A percentile compares a stretch with the other conserved stretches of the same genome.
These are phyloP conservation scores for Arachis monticola DNA, from an alignment of 331 rosid species.

Conservation along the genomic window DNA sequence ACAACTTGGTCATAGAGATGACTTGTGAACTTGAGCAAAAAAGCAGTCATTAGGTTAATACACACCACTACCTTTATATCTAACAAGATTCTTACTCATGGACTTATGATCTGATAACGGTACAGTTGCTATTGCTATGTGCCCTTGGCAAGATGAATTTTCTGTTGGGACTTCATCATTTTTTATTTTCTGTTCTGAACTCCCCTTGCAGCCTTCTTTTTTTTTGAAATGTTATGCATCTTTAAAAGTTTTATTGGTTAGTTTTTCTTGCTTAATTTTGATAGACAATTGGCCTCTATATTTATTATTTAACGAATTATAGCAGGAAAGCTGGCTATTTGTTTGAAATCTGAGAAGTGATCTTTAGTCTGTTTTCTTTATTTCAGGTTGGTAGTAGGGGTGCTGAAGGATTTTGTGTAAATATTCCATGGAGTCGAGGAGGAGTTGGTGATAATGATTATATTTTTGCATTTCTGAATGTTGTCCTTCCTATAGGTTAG, in stretches of 20 bases:
- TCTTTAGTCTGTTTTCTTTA: slow-evolving; percentile 30
- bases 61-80: background rate
- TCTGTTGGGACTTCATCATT: background rate
- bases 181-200: background rate
- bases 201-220: background rate
- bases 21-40: background rate
- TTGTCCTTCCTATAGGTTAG: slow-evolving; percentile 94
- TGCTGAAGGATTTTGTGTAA: slow-evolving; percentile 97
- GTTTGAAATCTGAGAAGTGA: slow-evolving; percentile 39
- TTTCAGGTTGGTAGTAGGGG: slow-evolving; percentile 93
- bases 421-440: slow-evolving; percentile 91
- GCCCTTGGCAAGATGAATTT: slow-evolving; percentile 16
- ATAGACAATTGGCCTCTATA: slow-evolving; percentile 14
- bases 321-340: slow-evolving; percentile 18
- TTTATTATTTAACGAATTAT: slow-evolving; percentile 28
- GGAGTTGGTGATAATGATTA: slow-evolving; percentile 97
- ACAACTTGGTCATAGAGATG: background rate
- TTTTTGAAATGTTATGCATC: background rate
- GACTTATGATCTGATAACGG: slow-evolving; percentile 9
- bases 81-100: background rate
- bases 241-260: background rate
- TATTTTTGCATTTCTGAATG: slow-evolving; percentile 82
- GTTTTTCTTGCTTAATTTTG: slow-evolving; percentile 25
- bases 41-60: background rate
- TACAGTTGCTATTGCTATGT: slow-evolving; percentile 27